Percentiles rank a stretch among this genome's conserved stretches.
Conservation (phyloP, 805 yeast species). For the Brettanomyces naardenensis region DNA sequence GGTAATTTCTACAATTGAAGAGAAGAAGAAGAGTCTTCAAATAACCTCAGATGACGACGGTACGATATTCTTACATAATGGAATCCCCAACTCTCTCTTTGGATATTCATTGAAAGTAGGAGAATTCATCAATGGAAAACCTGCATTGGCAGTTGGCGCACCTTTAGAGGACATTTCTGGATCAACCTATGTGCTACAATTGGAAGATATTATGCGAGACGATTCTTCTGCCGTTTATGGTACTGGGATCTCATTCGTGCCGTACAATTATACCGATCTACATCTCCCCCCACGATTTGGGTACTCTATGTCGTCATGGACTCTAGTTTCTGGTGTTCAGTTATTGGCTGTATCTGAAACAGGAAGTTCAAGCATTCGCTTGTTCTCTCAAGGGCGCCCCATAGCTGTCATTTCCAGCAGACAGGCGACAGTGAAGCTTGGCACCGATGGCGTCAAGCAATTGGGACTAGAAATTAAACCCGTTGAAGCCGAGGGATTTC, state of each 20-base stretch:
- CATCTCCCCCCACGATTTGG: constrained; percentile 35
- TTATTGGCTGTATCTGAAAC: constrained; percentile 43
- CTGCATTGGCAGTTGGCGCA: constrained; percentile 42
- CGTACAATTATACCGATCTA: neutral
- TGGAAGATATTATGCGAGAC: constrained; percentile 20
- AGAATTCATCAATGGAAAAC: constrained; percentile 27
- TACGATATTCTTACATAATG: neutral
- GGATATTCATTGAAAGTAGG: constrained; percentile 40
- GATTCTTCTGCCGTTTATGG: neutral
- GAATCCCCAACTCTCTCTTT: constrained; percentile 30
- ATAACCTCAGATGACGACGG: neutral
- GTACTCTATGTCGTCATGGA: constrained; percentile 24
- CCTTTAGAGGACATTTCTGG: constrained; percentile 38
- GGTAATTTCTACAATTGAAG: no score
- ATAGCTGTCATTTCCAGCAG: constrained; percentile 16
- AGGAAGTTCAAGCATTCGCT: constrained; percentile 36
- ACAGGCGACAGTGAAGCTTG: constrained; percentile 24
- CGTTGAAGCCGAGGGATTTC: constrained; percentile 30
- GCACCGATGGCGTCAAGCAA: constrained; percentile 35
- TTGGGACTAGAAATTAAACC: constrained; percentile 29
- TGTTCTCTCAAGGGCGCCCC: constrained; percentile 20
- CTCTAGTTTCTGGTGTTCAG: constrained; percentile 19
- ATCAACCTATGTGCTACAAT: constrained; percentile 36
- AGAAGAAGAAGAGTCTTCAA: neutral
- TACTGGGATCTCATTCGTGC: neutral